Base-by-base conservation (phyloP, 352 stramenopile genomes). In the Phytophthora parvispora region DNA sequence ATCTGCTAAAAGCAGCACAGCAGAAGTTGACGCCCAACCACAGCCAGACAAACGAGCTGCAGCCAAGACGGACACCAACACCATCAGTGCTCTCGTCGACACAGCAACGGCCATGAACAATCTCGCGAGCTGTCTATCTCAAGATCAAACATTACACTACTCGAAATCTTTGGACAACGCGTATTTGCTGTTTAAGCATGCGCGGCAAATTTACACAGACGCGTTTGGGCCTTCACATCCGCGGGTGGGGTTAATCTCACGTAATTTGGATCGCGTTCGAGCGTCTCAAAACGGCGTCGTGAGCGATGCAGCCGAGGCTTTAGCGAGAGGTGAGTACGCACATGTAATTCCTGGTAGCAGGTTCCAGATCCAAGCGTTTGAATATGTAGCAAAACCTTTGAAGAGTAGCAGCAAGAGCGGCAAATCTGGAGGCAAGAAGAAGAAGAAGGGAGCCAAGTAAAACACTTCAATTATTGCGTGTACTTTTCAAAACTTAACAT, bases 71-170 rank as follows among this genome's bases (percentile, higher is more conserved):
- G 42, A 62, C 9, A 50, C 15, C 15, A 55, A 10, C 25, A 20
- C 8, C 4, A 51, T 36, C 12, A 34, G 43, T 40, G 6, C 16
- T 9, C 51, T 91, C 59, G 49, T 88, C 13, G 85, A 94, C 54
- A 87, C 84, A 3, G 86, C 86, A 9, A 92, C 86, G 4, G 69
- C 82, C 13, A 87, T 94, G 77, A 93, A 91, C 72, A 94, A 92
- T 48, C 62, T 93, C 22, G 85, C 81, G 8, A 93, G 86, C 50
- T 94, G 86, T 47, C 49, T 90, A 10, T 89, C 81, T 27, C 81
- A 90, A 60, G 78, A 91, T 28, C 52, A 74, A 8, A 77, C 79
- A 18, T 69, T 78, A 20, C 49, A 52, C 6, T 60, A 63, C 4
- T 61, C 67, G 5, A 72, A 67, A 9, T 60, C 72, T 4, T 58